These are phyloP conservation scores for Anthracocystis walkeri DNA, from an alignment of 1,284 basidiomycete species.

Conservation along the genomic window DNA sequence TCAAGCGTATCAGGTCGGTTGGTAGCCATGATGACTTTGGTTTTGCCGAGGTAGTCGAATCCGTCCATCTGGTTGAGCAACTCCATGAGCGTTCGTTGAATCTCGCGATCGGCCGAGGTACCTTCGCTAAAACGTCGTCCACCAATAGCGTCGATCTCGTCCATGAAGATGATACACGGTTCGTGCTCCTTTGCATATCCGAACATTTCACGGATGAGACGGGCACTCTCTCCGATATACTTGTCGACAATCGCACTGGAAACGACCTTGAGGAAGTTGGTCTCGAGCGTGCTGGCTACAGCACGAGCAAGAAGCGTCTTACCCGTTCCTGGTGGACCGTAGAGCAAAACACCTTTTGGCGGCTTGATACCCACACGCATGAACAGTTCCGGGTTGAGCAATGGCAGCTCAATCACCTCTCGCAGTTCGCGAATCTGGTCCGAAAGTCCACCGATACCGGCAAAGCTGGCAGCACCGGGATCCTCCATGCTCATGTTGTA, in stretches of 20 bases:
- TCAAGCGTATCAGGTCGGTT: constrained; percentile 79
- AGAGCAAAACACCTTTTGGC: constrained; percentile 91
- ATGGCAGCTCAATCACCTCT: constrained; percentile 95
- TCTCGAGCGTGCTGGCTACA: constrained; percentile 93
- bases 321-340: constrained; percentile 93
- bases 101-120: constrained; percentile 97
- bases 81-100: constrained; percentile 99
- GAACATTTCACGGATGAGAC: constrained; percentile 97
- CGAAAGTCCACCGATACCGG: constrained; percentile 93
- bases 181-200: constrained; percentile 96
- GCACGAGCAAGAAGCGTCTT: constrained; percentile 96
- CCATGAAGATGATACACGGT: constrained; percentile 99
- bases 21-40: constrained; percentile 91
- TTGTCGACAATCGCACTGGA: constrained; percentile 99
- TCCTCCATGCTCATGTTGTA: constrained; percentile 99
- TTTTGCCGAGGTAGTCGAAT: constrained; percentile 94
- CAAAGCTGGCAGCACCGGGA: constrained; percentile 93
- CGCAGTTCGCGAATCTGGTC: constrained; percentile 97
- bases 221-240: constrained; percentile 97
- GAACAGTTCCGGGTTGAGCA: constrained; percentile 96
- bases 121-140: constrained; percentile 93
- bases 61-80: constrained; percentile 99
- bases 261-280: constrained; percentile 98
- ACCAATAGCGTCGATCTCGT: constrained; percentile 80
- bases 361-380: constrained; percentile 94